Conservation (phyloP, 805 yeast genomes). For the Jamesozyma lodderae region DNA sequence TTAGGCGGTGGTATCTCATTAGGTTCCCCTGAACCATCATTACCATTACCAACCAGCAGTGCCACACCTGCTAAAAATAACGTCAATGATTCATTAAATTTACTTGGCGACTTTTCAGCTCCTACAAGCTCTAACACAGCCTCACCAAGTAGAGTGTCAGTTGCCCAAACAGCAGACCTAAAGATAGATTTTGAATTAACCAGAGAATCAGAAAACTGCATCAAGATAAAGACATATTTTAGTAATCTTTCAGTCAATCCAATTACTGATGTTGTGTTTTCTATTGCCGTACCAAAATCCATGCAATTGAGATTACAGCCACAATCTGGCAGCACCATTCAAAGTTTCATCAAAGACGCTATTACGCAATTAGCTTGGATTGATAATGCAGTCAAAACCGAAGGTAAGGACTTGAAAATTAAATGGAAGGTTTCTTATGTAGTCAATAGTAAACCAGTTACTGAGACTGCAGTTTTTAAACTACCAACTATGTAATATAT, state of each 20-base stretch:
- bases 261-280: constrained; percentile 45
- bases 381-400: constrained; percentile 27
- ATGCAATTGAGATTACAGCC: constrained; percentile 51
- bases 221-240: constrained; percentile 41
- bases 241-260: constrained; percentile 41
- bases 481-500: constrained; percentile 26
- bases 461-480: constrained; percentile 49
- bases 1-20: constrained; percentile 32
- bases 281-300: constrained; percentile 63
- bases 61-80: constrained; percentile 1
- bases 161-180: constrained; percentile 39
- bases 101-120: constrained; percentile 8
- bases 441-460: constrained; percentile 38
- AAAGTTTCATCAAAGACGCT: constrained; percentile 39
- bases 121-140: constrained; percentile 8
- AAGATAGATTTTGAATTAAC: constrained; percentile 40
- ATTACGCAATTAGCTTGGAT: constrained; percentile 41
- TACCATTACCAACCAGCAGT: background rate
- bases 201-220: constrained; percentile 31
- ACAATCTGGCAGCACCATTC: constrained; percentile 48
- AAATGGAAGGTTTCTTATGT: constrained; percentile 65
- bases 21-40: constrained; percentile 1
- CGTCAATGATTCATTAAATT: constrained; percentile 9
- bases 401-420: constrained; percentile 43
- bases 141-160: constrained; percentile 16